These are phyloP conservation scores for Irpex sp. DNA, from an alignment of 1,284 basidiomycete species.

Conservation along the genomic window DNA sequence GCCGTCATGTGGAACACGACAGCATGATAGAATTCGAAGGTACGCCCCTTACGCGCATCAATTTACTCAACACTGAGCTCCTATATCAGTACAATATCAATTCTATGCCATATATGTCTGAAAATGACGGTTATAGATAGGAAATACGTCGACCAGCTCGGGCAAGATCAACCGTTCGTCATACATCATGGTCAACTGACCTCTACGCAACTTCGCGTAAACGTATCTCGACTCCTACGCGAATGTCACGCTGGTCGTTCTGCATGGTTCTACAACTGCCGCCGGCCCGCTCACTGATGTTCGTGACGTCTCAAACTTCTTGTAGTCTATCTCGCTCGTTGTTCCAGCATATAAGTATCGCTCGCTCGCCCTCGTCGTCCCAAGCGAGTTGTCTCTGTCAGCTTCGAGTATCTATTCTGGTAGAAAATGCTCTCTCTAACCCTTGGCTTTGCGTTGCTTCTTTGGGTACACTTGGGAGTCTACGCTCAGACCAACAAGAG, in stretches of 20 bases:
- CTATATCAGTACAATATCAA: too few relatives aligned
- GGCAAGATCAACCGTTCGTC: too few relatives aligned
- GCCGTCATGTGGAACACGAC: too few relatives aligned
- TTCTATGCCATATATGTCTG: too few relatives aligned
- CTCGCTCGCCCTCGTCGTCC: neutral
- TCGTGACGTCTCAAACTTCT: neutral
- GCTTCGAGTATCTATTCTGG: neutral
- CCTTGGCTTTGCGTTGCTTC: neutral
- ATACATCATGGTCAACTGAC: neutral
- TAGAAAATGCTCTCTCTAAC: neutral
- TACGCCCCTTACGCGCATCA: too few relatives aligned
- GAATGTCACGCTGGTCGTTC: neutral
- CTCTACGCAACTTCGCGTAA: neutral
- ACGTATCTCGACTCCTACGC: neutral
- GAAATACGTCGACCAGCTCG: too few relatives aligned
- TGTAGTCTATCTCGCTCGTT: neutral
- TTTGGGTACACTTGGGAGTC: neutral
- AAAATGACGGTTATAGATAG: too few relatives aligned
- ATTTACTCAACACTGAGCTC: too few relatives aligned
- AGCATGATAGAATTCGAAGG: too few relatives aligned
- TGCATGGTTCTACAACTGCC: neutral
- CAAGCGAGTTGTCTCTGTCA: neutral
- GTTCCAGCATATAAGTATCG: neutral
- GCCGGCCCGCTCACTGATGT: neutral
- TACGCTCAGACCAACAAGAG: neutral